Base-by-base conservation (phyloP, 1,139 yeast genomes). In the Lizanozyma gosingica region DNA sequence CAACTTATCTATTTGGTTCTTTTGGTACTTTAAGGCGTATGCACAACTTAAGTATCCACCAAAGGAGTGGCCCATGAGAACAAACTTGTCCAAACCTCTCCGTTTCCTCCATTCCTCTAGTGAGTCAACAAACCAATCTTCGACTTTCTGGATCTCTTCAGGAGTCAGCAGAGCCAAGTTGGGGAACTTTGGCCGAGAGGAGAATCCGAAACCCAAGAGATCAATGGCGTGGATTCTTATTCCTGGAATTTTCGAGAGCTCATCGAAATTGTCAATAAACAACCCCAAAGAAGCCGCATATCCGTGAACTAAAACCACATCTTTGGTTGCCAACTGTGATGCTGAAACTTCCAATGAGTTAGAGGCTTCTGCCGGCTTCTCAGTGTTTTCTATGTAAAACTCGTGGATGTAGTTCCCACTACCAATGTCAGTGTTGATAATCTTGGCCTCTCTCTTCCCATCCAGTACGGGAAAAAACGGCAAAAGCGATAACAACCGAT, bases 21-120 rank as follows among this genome's bases (percentile, higher is more conserved):
- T 22, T 22, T 22, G 29, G 55, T 86, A 82, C 49, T 80, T 80
- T 51, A 80, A 51, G 4, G 92, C 80, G 57, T 92, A 92, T 9
- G 85, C 79, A 45, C 83, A 74, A 17, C 94, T 80, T 43, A 92
- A 62, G 53, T 88, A 88, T 0, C 96, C 97, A 15, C 98, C 98
- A 52, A 88, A 78, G 0, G 97, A 88, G 60, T 92, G 98, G 1
- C 95, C 97, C 44, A 92, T 72, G 17, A 92, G 59, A 22, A 84
- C 78, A 51, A 92, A 80, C 46, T 73, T 73, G 3, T 71, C 65
- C 35, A 84, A 60, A 0, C 70, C 66, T 36, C 83, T 70, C 27
- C 63, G 65, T 35, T 56, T 55, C 47, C 97, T 71, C 98, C 98
- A 92, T 46, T 66, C 67, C 55, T 92, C 97, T n/a, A 92, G 57